Evolutionary conservation across 768 basidiomycete genomes (phyloP), one percentile per base, ranked within the genome.

Genomic region (Leccinum incarnatum): DNA sequence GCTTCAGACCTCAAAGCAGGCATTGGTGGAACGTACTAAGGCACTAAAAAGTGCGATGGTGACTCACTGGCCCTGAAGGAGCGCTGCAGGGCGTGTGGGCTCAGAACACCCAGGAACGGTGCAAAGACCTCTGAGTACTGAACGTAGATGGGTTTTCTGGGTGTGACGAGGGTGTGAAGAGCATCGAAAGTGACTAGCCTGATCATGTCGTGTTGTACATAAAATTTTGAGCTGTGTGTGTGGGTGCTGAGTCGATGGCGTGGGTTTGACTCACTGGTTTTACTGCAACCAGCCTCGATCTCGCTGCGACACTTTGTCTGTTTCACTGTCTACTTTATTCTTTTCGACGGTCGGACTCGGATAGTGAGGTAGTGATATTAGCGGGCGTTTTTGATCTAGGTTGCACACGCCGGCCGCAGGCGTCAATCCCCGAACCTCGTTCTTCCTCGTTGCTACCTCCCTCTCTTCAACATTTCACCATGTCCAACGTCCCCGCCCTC

Each of bases 101-200:
- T 76, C 14, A 91, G 76, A 2, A 67, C 58, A n/a, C 88, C 90
- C 2, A 92, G 73, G 68, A 81, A 85, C 0, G 88, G 87, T 27
- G 80, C 77, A 57, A 93, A 90, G 3, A 79, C 80, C 61, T 84
- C 80, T 0, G 86, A 79, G 37, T 74, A 82, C 62, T 84, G 89
- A 29, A 82, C 77, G 59, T 88, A 78, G 49, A 93, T 79, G 3
- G 91, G 88, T 34, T 72, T 72, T 6, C 88, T 83, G 19, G 89
- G 90, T 2, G 79, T 79, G 15, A 93, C 76, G 5, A 91, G 76
- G n/a, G 91, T 93, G 65, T 87, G 83, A 25, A 92, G 74, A 1
- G 84, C 84, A 65, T 93, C 91, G 63, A 93, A 92, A n/a, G 87
- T 84, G 49, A 91, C 86, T 7, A 91, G 75, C 9, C 79, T 82